phyloP scores from a whole-genome alignment of 345 rosid species.

The Sapria himalayana region DNA sequence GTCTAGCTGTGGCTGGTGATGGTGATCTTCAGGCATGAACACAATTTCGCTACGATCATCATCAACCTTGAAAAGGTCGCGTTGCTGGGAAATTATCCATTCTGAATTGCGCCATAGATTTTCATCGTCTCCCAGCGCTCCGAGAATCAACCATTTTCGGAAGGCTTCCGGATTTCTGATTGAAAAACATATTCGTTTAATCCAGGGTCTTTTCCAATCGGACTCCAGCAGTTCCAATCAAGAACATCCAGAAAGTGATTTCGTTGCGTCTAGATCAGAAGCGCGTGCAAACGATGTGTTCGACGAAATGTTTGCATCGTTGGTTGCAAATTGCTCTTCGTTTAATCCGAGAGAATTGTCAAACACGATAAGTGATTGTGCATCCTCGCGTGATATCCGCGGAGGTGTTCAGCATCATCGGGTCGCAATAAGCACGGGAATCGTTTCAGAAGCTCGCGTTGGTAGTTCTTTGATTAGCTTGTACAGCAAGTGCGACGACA shows the following conservation, averaged over 20 bases:
- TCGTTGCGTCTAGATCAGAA: conserved; percentile 4
- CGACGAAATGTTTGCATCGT: conserved; percentile 12
- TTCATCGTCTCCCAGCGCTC: conserved; percentile 12
- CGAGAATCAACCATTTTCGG: conserved; percentile 7
- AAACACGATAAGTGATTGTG: conserved; percentile 36
- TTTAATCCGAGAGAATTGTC: conserved; percentile 30
- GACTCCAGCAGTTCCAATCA: conserved; percentile 12
- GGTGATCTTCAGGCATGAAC: no score
- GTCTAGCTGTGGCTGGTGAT: no score
- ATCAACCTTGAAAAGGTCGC: conserved; percentile 4
- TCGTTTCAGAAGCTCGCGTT: conserved; percentile 33
- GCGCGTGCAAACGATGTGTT: conserved; percentile 13
- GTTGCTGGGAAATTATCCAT: background rate
- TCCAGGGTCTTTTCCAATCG: conserved; percentile 26
- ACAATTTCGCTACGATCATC: conserved; percentile 6
- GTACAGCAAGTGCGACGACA: conserved; percentile 26
- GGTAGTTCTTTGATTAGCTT: conserved; percentile 47
- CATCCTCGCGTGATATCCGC: conserved; percentile 21
- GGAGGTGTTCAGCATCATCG: conserved; percentile 45
- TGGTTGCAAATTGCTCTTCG: conserved; percentile 5
- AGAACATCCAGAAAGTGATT: conserved; percentile 4
- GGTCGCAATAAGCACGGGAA: conserved; percentile 32
- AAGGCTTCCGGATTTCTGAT: no score
- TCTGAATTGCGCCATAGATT: conserved; percentile 8
- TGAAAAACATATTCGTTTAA: conserved; percentile 34